Evolutionary conservation across 2,329 filamentous ascomycete genomes (phyloP).

Genomic region (Blastomyces gilchristii): DNA sequence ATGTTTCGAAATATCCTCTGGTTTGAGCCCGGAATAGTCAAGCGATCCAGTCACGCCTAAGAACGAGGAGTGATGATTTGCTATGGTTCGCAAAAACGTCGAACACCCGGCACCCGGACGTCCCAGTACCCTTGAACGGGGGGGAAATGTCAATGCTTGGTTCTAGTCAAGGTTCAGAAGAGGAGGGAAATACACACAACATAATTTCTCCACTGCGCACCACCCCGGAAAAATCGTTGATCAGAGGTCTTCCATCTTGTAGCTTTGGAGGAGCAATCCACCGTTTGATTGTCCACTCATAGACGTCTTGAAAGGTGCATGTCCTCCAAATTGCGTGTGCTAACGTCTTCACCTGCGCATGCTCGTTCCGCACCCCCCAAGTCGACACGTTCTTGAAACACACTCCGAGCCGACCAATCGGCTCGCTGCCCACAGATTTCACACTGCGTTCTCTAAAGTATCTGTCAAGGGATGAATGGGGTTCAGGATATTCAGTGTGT

Average conservation of each 20-base stretch:
- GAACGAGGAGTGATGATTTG: constrained; percentile 69
- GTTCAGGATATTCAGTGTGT: constrained; percentile 21
- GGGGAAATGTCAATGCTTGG: background rate
- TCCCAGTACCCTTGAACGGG: constrained; percentile 43
- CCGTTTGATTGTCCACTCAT: constrained; percentile 46
- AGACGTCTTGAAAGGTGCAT: constrained; percentile 59
- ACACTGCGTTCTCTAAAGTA: constrained; percentile 60
- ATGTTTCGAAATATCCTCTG: constrained; percentile 57
- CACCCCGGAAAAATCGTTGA: constrained; percentile 55
- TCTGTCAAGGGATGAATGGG: constrained; percentile 53
- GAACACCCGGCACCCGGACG: constrained; percentile 60
- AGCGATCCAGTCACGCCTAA: constrained; percentile 57
- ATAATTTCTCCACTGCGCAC: constrained; percentile 58
- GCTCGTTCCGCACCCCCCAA: constrained; percentile 53
- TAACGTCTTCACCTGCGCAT: constrained; percentile 56
- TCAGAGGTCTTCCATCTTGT: constrained; percentile 42
- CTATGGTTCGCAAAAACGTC: constrained; percentile 72
- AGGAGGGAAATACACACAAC: constrained; percentile 31
- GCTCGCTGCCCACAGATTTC: constrained; percentile 55
- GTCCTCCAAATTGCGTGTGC: constrained; percentile 63
- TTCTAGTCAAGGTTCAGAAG: background rate
- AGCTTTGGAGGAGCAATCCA: constrained; percentile 35
- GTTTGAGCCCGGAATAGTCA: constrained; percentile 57
- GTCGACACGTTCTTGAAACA: constrained; percentile 63
- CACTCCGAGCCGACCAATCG: constrained; percentile 47